A percentile compares a stretch with the other conserved stretches of the same genome.
These are phyloP conservation scores for Globisporangium abappressorium DNA, from an alignment of 352 stramenopile species.

Conservation along the genomic window DNA sequence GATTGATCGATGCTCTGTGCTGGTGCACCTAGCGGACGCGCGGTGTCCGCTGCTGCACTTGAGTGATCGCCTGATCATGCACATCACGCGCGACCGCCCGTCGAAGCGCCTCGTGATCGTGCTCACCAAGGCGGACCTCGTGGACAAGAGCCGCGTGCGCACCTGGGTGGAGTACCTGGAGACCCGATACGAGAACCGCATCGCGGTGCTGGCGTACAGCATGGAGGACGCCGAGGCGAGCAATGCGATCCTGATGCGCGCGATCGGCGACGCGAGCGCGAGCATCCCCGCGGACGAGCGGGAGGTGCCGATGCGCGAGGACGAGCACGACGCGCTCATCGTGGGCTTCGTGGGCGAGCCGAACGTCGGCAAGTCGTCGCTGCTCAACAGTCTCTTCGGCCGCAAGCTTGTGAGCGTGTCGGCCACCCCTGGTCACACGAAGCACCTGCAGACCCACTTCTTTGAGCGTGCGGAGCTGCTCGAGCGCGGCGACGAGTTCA, in stretches of 20 bases:
- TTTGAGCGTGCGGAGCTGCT: slow-evolving; percentile 61
- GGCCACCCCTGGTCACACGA: slow-evolving; percentile 73
- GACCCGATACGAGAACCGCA: slow-evolving; percentile 79
- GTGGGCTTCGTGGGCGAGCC: slow-evolving; percentile 97
- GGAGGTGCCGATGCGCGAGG: slow-evolving; percentile 87
- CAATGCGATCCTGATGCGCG: slow-evolving; percentile 41
- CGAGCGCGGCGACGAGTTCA: slow-evolving; percentile 27
- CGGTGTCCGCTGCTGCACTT: slow-evolving; percentile 72
- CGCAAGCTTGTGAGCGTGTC: slow-evolving; percentile 82
- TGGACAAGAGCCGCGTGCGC: slow-evolving; percentile 75
- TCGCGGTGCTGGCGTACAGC: slow-evolving; percentile 78
- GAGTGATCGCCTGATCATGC: slow-evolving; percentile 58
- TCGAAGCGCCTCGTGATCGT: slow-evolving; percentile 95
- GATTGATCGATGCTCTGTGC: slow-evolving; percentile 67
- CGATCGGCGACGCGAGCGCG: slow-evolving; percentile 34
- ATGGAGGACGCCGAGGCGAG: slow-evolving; percentile 55
- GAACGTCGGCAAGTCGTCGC: slow-evolving; percentile 93
- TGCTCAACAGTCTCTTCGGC: slow-evolving; percentile 90
- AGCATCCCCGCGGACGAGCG: slow-evolving; percentile 63
- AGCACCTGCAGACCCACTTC: slow-evolving; percentile 82
- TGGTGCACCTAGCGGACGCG: slow-evolving; percentile 74
- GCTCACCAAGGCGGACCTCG: slow-evolving; percentile 99
- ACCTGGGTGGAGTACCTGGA: slow-evolving; percentile 92
- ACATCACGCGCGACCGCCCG: slow-evolving; percentile 38
- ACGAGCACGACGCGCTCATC: slow-evolving; percentile 70